Evolutionary conservation across 2,329 filamentous ascomycete genomes (phyloP).

Genomic region (Sporothrix phasma): DNA sequence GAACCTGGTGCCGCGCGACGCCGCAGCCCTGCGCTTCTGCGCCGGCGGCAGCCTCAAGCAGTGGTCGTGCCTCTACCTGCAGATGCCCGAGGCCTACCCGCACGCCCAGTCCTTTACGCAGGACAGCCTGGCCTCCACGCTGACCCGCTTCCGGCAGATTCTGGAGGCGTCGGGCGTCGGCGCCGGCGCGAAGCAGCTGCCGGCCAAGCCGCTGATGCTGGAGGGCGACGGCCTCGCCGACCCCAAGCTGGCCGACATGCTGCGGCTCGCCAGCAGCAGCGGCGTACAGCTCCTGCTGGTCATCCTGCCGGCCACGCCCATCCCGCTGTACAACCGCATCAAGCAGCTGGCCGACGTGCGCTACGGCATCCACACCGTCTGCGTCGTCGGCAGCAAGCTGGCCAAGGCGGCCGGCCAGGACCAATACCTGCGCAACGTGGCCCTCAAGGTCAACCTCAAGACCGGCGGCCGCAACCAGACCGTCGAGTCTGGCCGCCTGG

Average conservation of each 20-base stretch:
- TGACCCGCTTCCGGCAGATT: neutral
- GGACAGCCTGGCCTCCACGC: neutral
- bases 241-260: neutral
- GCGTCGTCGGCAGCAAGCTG: slow-evolving; percentile 43
- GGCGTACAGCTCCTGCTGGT: slow-evolving; percentile 39
- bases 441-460: slow-evolving; percentile 58
- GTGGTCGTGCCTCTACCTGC: slow-evolving; percentile 31
- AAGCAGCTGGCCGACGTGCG: slow-evolving; percentile 49
- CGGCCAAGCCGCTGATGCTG: neutral
- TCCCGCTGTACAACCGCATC: slow-evolving; percentile 43
- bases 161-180: slow-evolving; percentile 16
- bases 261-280: neutral
- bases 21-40: slow-evolving; percentile 35
- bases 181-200: neutral
- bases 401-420: slow-evolving; percentile 21
- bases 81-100: slow-evolving; percentile 13
- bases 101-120: neutral
- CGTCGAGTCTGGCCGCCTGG: slow-evolving; percentile 36
- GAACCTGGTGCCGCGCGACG: slow-evolving; percentile 41
- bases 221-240: neutral
- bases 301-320: slow-evolving; percentile 34
- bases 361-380: slow-evolving; percentile 50
- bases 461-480: slow-evolving; percentile 49
- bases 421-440: slow-evolving; percentile 44
- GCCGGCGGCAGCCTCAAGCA: slow-evolving; percentile 29